Conservation (phyloP, 805 yeast genomes). For the Wickerhamiella lipophila region DNA sequence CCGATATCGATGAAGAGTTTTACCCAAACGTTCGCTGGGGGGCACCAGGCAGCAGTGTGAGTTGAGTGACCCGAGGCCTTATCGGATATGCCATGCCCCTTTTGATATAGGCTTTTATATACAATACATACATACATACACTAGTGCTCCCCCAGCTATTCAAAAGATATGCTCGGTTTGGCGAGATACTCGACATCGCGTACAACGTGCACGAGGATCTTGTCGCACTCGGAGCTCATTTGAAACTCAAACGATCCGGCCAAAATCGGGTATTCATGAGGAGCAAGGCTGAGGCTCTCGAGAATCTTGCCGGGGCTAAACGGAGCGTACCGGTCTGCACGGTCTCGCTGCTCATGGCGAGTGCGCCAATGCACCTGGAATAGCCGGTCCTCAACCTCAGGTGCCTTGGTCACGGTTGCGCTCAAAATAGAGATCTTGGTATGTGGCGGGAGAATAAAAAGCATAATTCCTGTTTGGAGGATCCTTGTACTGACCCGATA, state of each 20-base stretch:
- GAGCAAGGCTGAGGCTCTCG: conserved; percentile 23
- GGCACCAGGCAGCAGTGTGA: neutral
- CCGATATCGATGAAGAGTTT: conserved; percentile 13
- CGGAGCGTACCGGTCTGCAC: neutral
- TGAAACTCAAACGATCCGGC: conserved; percentile 30
- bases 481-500: conserved; percentile 23
- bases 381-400: conserved; percentile 15
- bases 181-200: conserved; percentile 28
- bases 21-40: conserved; percentile 1
- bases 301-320: conserved; percentile 19
- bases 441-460: conserved; percentile 24
- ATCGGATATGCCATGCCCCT: no score
- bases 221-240: conserved; percentile 22
- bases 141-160: neutral
- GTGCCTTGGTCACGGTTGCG: conserved; percentile 13
- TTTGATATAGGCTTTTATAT: neutral
- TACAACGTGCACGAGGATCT: conserved; percentile 23
- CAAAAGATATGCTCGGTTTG: conserved; percentile 20
- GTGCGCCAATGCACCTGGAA: conserved; percentile 20
- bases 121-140: neutral
- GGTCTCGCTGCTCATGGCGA: neutral
- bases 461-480: conserved; percentile 23
- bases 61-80: neutral
- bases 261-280: conserved; percentile 28
- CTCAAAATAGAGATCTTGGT: conserved; percentile 21